Evolutionary conservation across 345 rosid species (phyloP).

Genomic region (Syzygium jambos): DNA sequence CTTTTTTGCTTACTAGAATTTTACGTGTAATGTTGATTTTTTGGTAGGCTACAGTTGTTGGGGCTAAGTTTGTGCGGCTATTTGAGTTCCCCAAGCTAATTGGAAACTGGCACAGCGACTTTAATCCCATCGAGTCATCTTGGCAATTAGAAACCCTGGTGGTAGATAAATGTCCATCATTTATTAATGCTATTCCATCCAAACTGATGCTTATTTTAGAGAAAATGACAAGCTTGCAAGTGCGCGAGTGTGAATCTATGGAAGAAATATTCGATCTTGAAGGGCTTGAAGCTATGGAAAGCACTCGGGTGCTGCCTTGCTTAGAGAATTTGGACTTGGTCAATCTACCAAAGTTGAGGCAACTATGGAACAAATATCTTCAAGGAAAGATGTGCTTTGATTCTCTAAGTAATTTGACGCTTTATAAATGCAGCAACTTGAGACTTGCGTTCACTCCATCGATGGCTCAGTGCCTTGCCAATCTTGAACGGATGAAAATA

Average conservation of each 20-base stretch:
- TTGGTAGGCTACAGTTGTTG: rapidly evolving
- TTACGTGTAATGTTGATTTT: no score
- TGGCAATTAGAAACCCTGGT: neutral
- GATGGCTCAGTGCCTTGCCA: neutral
- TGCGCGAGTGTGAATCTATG: rapidly evolving
- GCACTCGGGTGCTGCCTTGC: neutral
- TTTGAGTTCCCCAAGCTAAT: neutral
- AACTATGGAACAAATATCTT: neutral
- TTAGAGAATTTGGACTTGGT: rapidly evolving
- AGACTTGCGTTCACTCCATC: neutral
- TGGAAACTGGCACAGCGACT: neutral
- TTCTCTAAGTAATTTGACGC: neutral
- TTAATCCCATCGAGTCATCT: neutral
- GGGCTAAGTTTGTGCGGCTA: rapidly evolving
- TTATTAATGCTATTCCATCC: neutral
- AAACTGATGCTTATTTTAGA: neutral
- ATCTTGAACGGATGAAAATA: neutral
- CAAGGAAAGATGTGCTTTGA: neutral
- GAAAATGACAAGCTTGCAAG: neutral
- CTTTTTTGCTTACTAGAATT: neutral
- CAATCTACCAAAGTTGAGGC: neutral
- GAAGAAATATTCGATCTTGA: neutral
- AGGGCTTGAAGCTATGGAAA: neutral
- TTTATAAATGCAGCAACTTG: neutral
- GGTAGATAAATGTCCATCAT: neutral